These are phyloP conservation scores for Neospermospora avenae DNA, from an alignment of 2,329 filamentous ascomycete species.

Conservation along the genomic window DNA sequence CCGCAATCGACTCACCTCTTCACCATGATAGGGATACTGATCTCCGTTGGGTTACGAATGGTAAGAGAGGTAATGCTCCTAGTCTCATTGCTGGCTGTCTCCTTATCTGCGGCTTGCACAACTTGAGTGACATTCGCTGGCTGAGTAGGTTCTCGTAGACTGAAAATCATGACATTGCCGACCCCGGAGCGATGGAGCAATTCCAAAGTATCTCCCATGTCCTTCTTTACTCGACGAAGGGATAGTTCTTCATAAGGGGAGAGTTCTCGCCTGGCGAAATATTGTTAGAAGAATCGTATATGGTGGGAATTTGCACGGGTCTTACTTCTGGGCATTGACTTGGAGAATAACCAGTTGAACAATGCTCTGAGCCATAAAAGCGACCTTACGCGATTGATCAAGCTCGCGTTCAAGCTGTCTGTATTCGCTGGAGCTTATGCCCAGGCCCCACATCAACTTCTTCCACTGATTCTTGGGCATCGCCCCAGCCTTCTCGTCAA, in stretches of 20 bases:
- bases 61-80: conserved; percentile 6
- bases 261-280: neutral
- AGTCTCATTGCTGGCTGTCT: neutral
- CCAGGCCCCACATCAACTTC: conserved; percentile 8
- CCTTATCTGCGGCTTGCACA: neutral
- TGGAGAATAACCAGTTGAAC: conserved; percentile 14
- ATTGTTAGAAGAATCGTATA: neutral
- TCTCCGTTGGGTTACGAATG: conserved; percentile 7
- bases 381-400: neutral
- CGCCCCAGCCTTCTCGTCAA: neutral
- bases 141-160: neutral
- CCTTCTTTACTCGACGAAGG: conserved; percentile 8
- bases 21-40: neutral
- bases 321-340: conserved; percentile 12
- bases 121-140: conserved; percentile 9
- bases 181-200: conserved; percentile 6
- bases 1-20: neutral
- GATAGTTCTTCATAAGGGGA: neutral
- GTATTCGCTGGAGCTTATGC: neutral
- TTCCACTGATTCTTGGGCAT: conserved; percentile 9
- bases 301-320: too few species aligned
- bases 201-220: conserved; percentile 4
- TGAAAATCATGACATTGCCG: conserved; percentile 11
- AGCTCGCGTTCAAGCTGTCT: conserved; percentile 5
- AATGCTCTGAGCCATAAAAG: conserved; percentile 8